A percentile compares a stretch with the other conserved stretches of the same genome.
Evolutionary conservation across 2,329 filamentous ascomycete genomes (phyloP).

Genomic region (Amauroascus niger): DNA sequence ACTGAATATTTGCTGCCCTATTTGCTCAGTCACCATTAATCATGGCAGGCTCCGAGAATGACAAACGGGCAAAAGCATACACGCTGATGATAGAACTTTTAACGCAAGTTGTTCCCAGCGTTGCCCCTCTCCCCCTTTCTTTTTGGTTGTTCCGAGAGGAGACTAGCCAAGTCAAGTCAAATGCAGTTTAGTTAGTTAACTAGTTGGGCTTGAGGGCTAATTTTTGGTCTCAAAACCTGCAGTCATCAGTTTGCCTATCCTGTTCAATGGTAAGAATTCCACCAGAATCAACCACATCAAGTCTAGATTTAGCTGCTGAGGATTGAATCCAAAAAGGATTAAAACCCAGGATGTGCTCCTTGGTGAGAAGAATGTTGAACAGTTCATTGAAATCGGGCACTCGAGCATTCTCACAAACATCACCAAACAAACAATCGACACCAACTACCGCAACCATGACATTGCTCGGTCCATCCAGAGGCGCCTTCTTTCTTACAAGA

Average conservation of each 20-base stretch:
- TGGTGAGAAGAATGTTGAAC: constrained; percentile 21
- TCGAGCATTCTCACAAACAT: constrained; percentile 31
- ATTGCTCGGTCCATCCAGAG: constrained; percentile 18
- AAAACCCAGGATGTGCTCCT: constrained; percentile 28
- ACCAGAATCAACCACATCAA: background rate
- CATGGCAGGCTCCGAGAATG: too few relatives aligned
- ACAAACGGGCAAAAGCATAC: too few relatives aligned
- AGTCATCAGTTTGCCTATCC: constrained; percentile 25
- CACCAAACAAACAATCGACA: constrained; percentile 29
- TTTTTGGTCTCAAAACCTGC: too few relatives aligned
- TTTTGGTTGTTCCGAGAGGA: too few relatives aligned
- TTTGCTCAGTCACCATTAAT: too few relatives aligned
- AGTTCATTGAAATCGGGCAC: constrained; percentile 35
- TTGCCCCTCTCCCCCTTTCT: too few relatives aligned
- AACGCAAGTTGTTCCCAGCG: too few relatives aligned
- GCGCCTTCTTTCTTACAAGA: constrained; percentile 22
- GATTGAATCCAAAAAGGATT: background rate
- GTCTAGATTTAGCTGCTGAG: background rate
- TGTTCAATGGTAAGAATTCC: constrained; percentile 21
- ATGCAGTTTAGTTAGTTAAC: too few relatives aligned
- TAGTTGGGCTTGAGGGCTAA: too few relatives aligned
- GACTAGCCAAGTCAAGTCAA: too few relatives aligned
- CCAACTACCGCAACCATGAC: constrained; percentile 19
- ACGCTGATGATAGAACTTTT: too few relatives aligned
- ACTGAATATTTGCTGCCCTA: too few relatives aligned